A percentile compares a stretch with the other conserved stretches of the same genome.
phyloP scores from a whole-genome alignment of 1,139 yeast species.

The Nadsonia starkeyi-henricii region DNA sequence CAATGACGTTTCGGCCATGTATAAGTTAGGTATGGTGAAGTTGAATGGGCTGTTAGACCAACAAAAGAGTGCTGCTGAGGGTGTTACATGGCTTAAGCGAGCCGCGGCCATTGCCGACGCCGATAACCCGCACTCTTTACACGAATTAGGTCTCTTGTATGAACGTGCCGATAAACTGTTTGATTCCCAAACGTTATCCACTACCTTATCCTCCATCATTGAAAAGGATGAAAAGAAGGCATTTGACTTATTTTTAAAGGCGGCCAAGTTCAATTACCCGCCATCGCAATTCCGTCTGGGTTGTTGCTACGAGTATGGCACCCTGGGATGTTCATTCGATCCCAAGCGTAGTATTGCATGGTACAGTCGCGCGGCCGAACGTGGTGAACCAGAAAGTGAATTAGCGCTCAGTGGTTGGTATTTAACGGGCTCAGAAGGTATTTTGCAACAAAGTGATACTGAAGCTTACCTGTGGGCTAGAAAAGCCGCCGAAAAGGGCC shows the following conservation, averaged over 20 bases:
- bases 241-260: constrained; percentile 52
- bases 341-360: constrained; percentile 74
- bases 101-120: constrained; percentile 35
- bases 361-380: constrained; percentile 66
- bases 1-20: constrained; percentile 49
- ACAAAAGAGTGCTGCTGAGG: constrained; percentile 32
- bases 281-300: constrained; percentile 83
- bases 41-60: constrained; percentile 37
- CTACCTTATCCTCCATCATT: constrained; percentile 15
- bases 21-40: constrained; percentile 50
- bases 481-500: constrained; percentile 59
- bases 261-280: constrained; percentile 65
- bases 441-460: constrained; percentile 56
- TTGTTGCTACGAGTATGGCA: constrained; percentile 77
- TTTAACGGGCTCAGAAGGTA: constrained; percentile 62
- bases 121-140: constrained; percentile 40
- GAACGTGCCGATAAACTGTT: constrained; percentile 43
- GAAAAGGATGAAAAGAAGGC: constrained; percentile 41
- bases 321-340: constrained; percentile 49
- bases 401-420: constrained; percentile 89
- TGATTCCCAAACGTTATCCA: constrained; percentile 3
- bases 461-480: constrained; percentile 87
- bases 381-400: constrained; percentile 76
- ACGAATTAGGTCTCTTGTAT: constrained; percentile 55
- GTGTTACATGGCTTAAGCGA: constrained; percentile 41